phyloP scores from a whole-genome alignment of 1,284 basidiomycete genomes.

The Cutaneotrichosporon cutaneum region DNA sequence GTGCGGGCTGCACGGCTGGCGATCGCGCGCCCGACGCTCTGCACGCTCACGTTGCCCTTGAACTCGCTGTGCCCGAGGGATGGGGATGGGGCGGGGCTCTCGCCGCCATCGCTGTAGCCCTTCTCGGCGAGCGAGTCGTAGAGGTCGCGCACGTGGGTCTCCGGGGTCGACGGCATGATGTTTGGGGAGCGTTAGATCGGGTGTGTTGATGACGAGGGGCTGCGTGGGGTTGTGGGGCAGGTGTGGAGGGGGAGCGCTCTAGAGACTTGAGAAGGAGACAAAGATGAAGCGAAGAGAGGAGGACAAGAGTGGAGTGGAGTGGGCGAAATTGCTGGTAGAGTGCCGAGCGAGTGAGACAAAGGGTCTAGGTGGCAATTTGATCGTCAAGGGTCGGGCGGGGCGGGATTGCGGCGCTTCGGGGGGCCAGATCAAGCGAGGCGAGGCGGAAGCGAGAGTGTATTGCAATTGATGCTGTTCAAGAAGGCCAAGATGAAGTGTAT shows the following conservation, averaged over 20 bases:
- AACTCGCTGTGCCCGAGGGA: background rate
- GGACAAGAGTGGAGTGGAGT: too few species aligned
- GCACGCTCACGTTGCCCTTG: constrained; percentile 6
- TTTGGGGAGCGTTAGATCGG: background rate
- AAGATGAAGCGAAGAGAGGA: background rate
- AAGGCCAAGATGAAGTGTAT: too few species aligned
- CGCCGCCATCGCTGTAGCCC: constrained; percentile 2
- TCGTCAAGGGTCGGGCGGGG: too few species aligned
- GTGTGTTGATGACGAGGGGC: background rate
- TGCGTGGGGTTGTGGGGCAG: background rate
- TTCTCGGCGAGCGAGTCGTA: constrained; percentile 12
- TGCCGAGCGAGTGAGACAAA: too few species aligned
- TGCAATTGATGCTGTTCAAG: too few species aligned
- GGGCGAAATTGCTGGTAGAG: too few species aligned
- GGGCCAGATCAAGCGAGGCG: too few species aligned
- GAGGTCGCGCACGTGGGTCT: constrained; percentile 5
- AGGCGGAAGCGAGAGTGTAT: too few species aligned
- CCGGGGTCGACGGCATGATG: background rate
- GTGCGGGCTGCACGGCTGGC: constrained; percentile 30
- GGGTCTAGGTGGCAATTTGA: too few species aligned
- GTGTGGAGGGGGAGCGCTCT: background rate
- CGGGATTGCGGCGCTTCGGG: too few species aligned
- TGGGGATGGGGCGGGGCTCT: background rate
- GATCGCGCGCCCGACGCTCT: constrained; percentile 34
- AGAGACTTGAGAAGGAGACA: too few species aligned